phyloP scores from a whole-genome alignment of 495 filamentous ascomycete species.

The Terfezia boudieri region DNA sequence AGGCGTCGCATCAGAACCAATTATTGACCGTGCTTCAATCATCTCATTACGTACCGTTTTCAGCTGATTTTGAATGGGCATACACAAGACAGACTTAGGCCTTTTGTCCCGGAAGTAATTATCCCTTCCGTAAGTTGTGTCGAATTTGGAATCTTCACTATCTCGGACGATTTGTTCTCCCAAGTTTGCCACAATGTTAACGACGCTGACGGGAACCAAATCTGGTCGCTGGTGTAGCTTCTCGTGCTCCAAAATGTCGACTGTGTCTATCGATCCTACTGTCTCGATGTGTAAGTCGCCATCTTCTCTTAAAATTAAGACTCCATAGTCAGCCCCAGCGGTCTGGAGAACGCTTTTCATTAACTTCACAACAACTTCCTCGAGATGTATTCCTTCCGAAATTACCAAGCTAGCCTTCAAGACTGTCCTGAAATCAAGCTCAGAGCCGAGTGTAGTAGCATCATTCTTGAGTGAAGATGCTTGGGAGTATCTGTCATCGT shows the following conservation, averaged over 20 bases:
- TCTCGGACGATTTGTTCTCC: conserved; percentile 18
- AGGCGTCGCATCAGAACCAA: not conserved
- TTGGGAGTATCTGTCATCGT: conserved; percentile 14
- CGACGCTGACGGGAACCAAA: conserved; percentile 17
- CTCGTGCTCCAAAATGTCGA: conserved; percentile 17
- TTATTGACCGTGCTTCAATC: not conserved
- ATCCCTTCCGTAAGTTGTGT: conserved; percentile 17
- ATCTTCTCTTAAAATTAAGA: conserved; percentile 17
- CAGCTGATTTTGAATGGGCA: conserved; percentile 18
- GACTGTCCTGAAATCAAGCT: conserved; percentile 17
- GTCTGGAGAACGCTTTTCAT: conserved; percentile 19
- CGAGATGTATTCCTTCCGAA: conserved; percentile 18
- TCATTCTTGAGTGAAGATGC: conserved; percentile 13
- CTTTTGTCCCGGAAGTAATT: conserved; percentile 13
- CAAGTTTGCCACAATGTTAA: conserved; percentile 18
- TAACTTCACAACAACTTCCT: conserved; percentile 18
- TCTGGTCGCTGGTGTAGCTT: conserved; percentile 16
- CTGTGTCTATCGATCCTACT: conserved; percentile 16
- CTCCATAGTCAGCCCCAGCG: conserved; percentile 18
- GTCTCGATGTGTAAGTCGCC: conserved; percentile 17
- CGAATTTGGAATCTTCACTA: conserved; percentile 18
- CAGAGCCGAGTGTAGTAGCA: conserved; percentile 14
- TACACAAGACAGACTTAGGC: conserved; percentile 17
- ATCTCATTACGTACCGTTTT: conserved; percentile 5
- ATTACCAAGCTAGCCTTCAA: conserved; percentile 18